Evolutionary conservation across 768 basidiomycete genomes (phyloP).

Genomic region (Amanita jacksonii): DNA sequence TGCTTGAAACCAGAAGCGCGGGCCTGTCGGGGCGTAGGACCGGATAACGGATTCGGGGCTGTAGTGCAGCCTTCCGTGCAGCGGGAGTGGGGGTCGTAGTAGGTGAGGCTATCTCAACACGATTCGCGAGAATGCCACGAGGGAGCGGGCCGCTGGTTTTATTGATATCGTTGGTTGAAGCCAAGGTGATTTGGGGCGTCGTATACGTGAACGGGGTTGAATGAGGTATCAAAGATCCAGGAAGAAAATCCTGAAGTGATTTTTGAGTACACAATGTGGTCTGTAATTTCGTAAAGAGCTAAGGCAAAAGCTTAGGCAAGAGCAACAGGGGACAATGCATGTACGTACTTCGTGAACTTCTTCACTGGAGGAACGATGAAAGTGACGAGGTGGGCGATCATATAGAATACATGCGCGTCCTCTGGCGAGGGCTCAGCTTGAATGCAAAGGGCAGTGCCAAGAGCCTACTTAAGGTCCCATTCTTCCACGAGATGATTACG

Average conservation of each 20-base stretch:
- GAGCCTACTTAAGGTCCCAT: constrained; percentile 69
- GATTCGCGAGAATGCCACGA: neutral
- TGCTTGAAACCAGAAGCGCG: constrained; percentile 83
- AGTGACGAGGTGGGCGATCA: constrained; percentile 84
- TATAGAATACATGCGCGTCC: constrained; percentile 74
- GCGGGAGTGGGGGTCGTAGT: constrained; percentile 17
- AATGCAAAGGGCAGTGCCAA: neutral
- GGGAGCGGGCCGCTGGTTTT: constrained; percentile 8
- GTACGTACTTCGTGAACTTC: constrained; percentile 65
- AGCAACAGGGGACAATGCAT: neutral
- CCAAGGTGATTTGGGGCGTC: constrained; percentile 4
- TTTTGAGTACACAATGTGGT: constrained; percentile 23
- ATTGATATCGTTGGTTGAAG: constrained; percentile 8
- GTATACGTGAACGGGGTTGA: constrained; percentile 55
- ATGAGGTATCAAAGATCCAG: constrained; percentile 40
- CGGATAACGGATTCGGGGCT: constrained; percentile 30
- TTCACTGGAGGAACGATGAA: constrained; percentile 58
- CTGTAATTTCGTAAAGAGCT: constrained; percentile 46
- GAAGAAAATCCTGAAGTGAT: constrained; percentile 40
- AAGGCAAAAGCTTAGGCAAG: neutral
- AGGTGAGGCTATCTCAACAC: constrained; percentile 9
- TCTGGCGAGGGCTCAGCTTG: constrained; percentile 29
- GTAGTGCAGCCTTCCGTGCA: constrained; percentile 18
- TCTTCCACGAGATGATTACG: constrained; percentile 53
- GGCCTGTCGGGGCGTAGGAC: constrained; percentile 63